Conservation (phyloP, 192 early-diverging fungal species). For the Spizellomyces sp. region DNA sequence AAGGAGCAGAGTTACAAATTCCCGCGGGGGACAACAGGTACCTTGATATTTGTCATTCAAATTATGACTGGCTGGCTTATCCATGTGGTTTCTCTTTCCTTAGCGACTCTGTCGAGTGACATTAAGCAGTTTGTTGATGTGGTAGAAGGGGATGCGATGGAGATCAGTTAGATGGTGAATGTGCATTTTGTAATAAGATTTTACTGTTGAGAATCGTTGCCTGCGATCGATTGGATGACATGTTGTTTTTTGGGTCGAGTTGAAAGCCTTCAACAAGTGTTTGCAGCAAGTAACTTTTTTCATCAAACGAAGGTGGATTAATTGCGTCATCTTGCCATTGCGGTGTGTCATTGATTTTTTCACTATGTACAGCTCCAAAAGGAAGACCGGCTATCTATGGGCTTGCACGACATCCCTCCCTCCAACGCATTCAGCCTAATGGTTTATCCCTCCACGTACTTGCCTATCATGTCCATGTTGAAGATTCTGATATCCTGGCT, state of each 20-base stretch:
- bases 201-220: too few relatives aligned
- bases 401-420: too few relatives aligned
- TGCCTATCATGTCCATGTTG: constrained; percentile 20
- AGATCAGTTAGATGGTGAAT: constrained; percentile 37
- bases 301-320: too few relatives aligned
- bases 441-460: background rate
- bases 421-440: background rate
- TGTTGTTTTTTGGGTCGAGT: too few relatives aligned
- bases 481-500: constrained; percentile 22
- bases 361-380: too few relatives aligned
- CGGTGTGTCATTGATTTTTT: too few relatives aligned
- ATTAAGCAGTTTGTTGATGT: constrained; percentile 62
- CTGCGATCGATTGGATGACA: too few relatives aligned
- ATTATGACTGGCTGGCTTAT: constrained; percentile 2
- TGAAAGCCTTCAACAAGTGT: too few relatives aligned
- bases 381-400: too few relatives aligned
- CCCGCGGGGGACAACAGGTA: constrained; percentile 41
- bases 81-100: background rate
- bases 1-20: constrained; percentile 85
- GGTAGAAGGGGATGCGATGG: constrained; percentile 69
- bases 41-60: constrained; percentile 2
- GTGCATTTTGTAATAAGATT: background rate
- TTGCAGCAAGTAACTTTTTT: too few relatives aligned
- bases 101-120: constrained; percentile 59
- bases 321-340: too few relatives aligned